phyloP scores from a whole-genome alignment of 371 early-diverging fungal genomes.

The Mucor circinelloides region DNA sequence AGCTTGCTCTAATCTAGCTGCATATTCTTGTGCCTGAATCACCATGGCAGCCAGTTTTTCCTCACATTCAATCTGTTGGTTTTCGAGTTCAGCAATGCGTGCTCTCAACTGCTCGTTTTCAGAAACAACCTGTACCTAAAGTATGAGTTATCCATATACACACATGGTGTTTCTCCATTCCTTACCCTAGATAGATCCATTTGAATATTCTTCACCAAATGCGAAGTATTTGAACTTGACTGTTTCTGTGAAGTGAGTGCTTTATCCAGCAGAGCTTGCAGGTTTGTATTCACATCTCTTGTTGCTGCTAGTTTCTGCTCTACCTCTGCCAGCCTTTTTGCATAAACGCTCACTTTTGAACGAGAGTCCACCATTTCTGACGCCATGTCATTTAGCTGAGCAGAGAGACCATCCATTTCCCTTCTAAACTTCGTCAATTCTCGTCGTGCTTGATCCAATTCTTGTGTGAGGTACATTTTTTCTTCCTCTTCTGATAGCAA shows the following conservation, averaged over 20 bases:
- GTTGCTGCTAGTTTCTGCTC: slow-evolving; percentile 67
- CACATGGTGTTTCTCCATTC: no score
- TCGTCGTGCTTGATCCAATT: slow-evolving; percentile 61
- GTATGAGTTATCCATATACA: no score
- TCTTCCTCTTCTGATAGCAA: slow-evolving; percentile 37
- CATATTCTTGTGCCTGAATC: slow-evolving; percentile 67
- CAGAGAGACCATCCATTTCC: slow-evolving; percentile 65
- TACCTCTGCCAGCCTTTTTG: slow-evolving; percentile 65
- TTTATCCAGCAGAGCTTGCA: slow-evolving; percentile 58
- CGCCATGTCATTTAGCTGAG: slow-evolving; percentile 68
- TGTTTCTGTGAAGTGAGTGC: slow-evolving; percentile 64
- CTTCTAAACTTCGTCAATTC: slow-evolving; percentile 62
- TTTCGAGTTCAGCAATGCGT: slow-evolving; percentile 65
- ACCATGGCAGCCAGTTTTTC: slow-evolving; percentile 64
- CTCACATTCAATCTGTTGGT: slow-evolving; percentile 63
- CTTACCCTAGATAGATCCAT: slow-evolving; percentile 62
- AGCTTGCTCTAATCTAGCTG: slow-evolving; percentile 63
- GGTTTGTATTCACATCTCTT: slow-evolving; percentile 62
- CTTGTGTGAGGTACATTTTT: slow-evolving; percentile 55
- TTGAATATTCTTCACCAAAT: slow-evolving; percentile 65
- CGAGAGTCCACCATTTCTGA: slow-evolving; percentile 65
- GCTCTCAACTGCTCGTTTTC: slow-evolving; percentile 65
- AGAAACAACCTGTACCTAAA: slow-evolving; percentile 48
- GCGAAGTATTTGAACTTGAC: slow-evolving; percentile 62
- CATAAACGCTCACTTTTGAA: slow-evolving; percentile 61